Conservation (phyloP, 176 grass and related monocot genomes). For the Aegilops bicornis region DNA sequence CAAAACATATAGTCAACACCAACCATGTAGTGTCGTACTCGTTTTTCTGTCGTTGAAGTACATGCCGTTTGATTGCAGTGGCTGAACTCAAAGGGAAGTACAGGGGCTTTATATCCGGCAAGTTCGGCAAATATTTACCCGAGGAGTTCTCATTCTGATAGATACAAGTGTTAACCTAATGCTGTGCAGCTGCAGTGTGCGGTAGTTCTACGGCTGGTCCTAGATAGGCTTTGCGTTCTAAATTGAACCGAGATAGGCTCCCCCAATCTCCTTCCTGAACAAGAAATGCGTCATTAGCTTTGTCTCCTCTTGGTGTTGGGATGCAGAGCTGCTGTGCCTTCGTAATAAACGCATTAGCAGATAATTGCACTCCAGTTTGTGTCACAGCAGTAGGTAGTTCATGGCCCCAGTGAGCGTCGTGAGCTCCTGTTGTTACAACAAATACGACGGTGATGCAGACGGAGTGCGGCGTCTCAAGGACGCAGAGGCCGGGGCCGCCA, state of each 20-base stretch:
- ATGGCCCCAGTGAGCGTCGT: neutral
- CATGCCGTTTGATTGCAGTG: constrained; percentile 45
- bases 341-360: neutral
- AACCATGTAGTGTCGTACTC: neutral
- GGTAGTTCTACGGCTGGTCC: neutral
- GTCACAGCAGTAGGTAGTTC: no score
- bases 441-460: neutral
- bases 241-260: neutral
- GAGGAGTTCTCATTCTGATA: constrained; percentile 65
- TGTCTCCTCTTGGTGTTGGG: neutral
- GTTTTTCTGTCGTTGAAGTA: neutral
- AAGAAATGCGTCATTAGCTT: neutral
- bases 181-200: neutral
- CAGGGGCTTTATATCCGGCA: constrained; percentile 63
- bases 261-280: neutral
- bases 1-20: neutral
- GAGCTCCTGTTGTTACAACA: neutral
- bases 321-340: neutral
- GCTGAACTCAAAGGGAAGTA: constrained; percentile 82
- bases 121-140: constrained; percentile 52
- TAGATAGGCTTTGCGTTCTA: neutral
- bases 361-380: no score
- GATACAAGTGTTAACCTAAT: neutral
- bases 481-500: neutral
- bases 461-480: neutral